Evolutionary conservation across 257 asterid genomes (phyloP).

Genomic region (Jaltomata sinuosa): DNA sequence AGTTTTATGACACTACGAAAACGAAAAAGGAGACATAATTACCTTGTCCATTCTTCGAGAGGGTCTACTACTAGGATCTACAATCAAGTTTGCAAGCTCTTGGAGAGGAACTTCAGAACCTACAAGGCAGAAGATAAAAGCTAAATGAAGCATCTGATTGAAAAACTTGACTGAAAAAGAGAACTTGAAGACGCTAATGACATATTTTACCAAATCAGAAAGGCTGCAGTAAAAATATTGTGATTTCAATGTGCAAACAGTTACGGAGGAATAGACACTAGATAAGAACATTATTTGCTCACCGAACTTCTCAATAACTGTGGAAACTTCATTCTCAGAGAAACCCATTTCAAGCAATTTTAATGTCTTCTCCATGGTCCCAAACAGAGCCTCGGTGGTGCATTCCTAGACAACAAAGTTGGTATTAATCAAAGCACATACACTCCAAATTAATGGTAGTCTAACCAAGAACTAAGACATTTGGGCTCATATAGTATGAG

Average conservation of each 20-base stretch:
- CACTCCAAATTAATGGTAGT: background rate
- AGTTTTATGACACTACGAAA: background rate
- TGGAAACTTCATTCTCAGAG: conserved; percentile 69
- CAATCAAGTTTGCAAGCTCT: conserved; percentile 63
- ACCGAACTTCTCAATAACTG: conserved; percentile 82
- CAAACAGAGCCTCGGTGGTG: conserved; percentile 63
- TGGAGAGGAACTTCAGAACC: conserved; percentile 65
- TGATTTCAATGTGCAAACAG: background rate
- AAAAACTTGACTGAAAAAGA: background rate
- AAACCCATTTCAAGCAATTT: conserved; percentile 87
- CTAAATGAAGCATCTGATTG: background rate
- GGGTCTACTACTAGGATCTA: conserved; percentile 23
- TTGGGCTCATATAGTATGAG: background rate
- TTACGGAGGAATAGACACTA: background rate
- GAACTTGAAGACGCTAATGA: background rate
- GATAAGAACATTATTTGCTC: conserved; percentile 25
- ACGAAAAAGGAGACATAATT: background rate
- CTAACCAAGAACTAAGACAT: background rate
- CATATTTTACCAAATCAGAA: background rate
- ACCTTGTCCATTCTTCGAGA: conserved; percentile 34
- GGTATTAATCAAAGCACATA: conserved; percentile 6
- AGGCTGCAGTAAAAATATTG: background rate
- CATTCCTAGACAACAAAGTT: conserved; percentile 36
- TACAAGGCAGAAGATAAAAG: conserved; percentile 12
- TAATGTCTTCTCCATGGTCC: conserved; percentile 94